These are phyloP conservation scores for Camellia japonica DNA, from an alignment of 148 eudicot genomes.

Conservation along the genomic window DNA sequence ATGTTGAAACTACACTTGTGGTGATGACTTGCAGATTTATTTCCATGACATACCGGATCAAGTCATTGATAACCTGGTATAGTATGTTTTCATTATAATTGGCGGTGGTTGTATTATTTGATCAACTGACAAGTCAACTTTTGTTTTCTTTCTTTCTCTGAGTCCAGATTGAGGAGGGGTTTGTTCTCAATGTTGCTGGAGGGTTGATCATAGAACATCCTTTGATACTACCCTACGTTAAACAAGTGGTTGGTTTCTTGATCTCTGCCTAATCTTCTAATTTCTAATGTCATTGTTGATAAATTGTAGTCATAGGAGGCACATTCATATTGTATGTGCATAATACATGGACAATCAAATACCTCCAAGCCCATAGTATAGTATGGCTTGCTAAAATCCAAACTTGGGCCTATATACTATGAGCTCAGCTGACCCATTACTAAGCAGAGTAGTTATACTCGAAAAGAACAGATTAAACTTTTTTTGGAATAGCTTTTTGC, in stretches of 20 bases:
- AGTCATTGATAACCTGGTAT: slow-evolving; percentile 69
- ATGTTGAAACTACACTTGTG: neutral
- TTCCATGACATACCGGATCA: slow-evolving; percentile 79
- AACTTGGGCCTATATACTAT: neutral
- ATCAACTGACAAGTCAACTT: neutral
- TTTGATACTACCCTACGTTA: slow-evolving; percentile 72
- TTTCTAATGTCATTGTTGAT: neutral
- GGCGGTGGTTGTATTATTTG: neutral
- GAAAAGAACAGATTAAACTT: too few species aligned
- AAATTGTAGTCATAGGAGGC: neutral
- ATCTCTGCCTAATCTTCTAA: neutral
- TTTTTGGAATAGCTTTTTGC: too few species aligned
- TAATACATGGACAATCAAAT: neutral
- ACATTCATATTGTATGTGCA: neutral
- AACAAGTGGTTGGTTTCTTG: slow-evolving; percentile 62
- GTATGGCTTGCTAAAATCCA: neutral
- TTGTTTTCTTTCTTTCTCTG: neutral
- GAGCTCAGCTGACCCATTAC: neutral
- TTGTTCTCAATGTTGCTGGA: slow-evolving; percentile 76
- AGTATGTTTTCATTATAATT: slow-evolving; percentile 8
- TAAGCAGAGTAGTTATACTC: neutral
- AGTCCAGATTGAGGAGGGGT: slow-evolving; percentile 77
- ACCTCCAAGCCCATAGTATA: neutral
- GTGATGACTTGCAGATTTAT: slow-evolving; percentile 56
- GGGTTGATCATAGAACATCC: slow-evolving; percentile 88